These are phyloP conservation scores for Parastagonospora nodorum DNA, from an alignment of 2,329 filamentous ascomycete species.

Conservation along the genomic window DNA sequence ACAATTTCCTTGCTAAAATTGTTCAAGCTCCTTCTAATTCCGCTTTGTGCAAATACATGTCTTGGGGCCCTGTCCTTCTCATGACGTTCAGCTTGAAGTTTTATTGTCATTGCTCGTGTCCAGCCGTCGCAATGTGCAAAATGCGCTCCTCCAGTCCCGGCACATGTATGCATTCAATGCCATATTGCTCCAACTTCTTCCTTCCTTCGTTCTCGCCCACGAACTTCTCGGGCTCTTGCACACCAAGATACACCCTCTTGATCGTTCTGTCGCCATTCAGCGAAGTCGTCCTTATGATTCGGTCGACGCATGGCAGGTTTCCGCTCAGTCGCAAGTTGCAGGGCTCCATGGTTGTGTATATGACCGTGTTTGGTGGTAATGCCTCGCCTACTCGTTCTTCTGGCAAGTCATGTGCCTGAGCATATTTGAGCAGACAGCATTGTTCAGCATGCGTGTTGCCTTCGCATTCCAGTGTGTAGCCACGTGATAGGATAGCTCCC, in stretches of 20 bases:
- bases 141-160: conserved; percentile 80
- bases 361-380: conserved; percentile 60
- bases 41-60: too few species aligned
- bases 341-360: conserved; percentile 95
- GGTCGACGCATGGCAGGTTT: conserved; percentile 76
- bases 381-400: conserved; percentile 61
- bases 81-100: background rate
- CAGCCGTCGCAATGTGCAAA: conserved; percentile 78
- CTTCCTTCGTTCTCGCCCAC: conserved; percentile 81
- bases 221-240: conserved; percentile 88
- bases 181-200: conserved; percentile 69
- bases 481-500: conserved; percentile 71
- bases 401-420: conserved; percentile 40
- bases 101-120: conserved; percentile 60
- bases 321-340: conserved; percentile 76
- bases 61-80: too few species aligned
- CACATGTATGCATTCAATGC: conserved; percentile 75
- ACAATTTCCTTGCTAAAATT: too few species aligned
- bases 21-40: too few species aligned
- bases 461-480: conserved; percentile 86
- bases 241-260: conserved; percentile 81
- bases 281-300: conserved; percentile 64
- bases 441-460: conserved; percentile 98
- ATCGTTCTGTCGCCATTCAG: conserved; percentile 62
- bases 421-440: conserved; percentile 80